A percentile compares a stretch with the other conserved stretches of the same genome.
Evolutionary conservation across 2,329 filamentous ascomycete species (phyloP).

Genomic region (Parascedosporium putredinis): DNA sequence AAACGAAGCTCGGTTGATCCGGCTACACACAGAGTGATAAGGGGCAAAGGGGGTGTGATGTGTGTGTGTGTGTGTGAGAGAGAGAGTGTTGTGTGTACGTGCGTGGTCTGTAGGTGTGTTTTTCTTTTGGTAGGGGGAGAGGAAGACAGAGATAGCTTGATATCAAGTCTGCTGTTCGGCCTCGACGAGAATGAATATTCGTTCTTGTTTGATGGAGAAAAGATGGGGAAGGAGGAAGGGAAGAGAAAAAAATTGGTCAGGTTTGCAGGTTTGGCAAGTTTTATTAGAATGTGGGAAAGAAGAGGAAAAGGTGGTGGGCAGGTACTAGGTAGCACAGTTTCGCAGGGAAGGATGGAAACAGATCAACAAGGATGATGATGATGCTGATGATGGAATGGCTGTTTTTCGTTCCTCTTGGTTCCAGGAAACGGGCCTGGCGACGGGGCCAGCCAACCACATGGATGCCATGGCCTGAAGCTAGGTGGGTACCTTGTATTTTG

Average conservation of each 20-base stretch:
- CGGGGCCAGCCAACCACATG: background rate
- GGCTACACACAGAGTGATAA: background rate
- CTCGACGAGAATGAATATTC: too few species aligned
- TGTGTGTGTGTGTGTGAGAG: too few species aligned
- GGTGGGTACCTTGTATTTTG: background rate
- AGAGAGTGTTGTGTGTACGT: background rate
- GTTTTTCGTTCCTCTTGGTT: background rate
- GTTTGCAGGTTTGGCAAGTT: background rate
- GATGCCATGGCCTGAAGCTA: background rate
- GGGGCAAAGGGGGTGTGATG: background rate
- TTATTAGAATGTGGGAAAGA: background rate
- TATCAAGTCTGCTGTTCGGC: too few species aligned
- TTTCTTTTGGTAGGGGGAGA: background rate
- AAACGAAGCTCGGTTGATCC: background rate
- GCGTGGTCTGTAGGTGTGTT: background rate
- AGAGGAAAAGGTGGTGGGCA: background rate
- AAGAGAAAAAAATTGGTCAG: too few species aligned
- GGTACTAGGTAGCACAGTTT: background rate
- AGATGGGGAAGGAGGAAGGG: too few species aligned
- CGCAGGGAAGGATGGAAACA: background rate
- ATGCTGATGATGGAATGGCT: constrained; percentile 3
- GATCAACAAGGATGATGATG: constrained; percentile 4
- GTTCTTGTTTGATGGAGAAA: too few species aligned
- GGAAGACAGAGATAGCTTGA: too few species aligned
- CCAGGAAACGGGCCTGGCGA: background rate